Evolutionary conservation across 139 green algal species (phyloP), one percentile per base, ranked within the genome.

Genomic region (Picochlorum sp.): DNA sequence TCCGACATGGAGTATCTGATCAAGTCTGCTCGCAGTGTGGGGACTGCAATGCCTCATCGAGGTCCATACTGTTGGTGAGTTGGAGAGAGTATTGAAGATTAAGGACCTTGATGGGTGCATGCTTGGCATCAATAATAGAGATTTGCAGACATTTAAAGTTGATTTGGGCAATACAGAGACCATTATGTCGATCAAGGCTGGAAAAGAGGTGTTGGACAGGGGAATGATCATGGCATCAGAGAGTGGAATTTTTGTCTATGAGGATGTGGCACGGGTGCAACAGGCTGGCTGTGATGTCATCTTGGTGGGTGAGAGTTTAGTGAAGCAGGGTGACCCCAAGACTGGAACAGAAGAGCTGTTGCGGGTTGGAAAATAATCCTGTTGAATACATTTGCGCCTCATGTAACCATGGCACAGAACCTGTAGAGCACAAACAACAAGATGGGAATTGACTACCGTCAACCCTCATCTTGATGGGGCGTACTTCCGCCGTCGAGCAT

Each of bases 101-200:
- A 70, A 84, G 5, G 76, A 63, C 9, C 64, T 98, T 31, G 83
- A 94, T 54, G 65, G 79, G 0, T 78, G 85, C 67, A 69, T 99
- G 47, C 80, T 99, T 57, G 94, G 94, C 63, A 98, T 99, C 82
- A 99, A 99, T 83, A 98, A 98, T 85, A 81, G 89, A 23, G 85
- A 98, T 81, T 81, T 99, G 67, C 75, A 82, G 34, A 98, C 90
- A 13, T 98, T 98, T 75, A 86, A 96, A 81, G 88, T 97, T 28
- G 87, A 96, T 72, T 80, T 98, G 38, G 60, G 72, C 13, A 86
- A 83, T 67, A 98, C 88, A 8, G 52, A 80, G 62, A 45, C 70
- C 9, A 86, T 98, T 63, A 90, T 98, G 85, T 76, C 80, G 23
- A 89, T 80, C 31, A 49, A 78, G 20, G 62, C 80, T 56, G 92